A percentile compares a stretch with the other conserved stretches of the same genome.
Conservation (phyloP, 768 basidiomycete genomes). For the Xanthoconium purpureum region DNA sequence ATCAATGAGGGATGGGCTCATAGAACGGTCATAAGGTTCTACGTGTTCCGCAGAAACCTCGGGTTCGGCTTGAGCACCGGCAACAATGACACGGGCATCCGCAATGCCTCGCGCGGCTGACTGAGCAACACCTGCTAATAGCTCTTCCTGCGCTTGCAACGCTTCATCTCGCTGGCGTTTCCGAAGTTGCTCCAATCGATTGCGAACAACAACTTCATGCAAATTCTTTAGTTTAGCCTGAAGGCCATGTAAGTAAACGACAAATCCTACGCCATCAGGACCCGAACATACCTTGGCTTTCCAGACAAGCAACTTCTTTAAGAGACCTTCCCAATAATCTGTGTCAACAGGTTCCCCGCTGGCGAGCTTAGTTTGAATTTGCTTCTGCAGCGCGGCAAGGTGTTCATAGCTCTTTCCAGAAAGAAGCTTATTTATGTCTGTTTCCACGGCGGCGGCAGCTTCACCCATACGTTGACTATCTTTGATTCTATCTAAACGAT, state of each 20-base stretch:
- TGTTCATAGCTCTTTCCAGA: conserved; percentile 86
- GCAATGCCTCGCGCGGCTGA: conserved; percentile 48
- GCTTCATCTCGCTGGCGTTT: conserved; percentile 97
- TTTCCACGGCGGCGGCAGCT: conserved; percentile 78
- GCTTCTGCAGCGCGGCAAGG: conserved; percentile 75
- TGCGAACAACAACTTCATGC: conserved; percentile 95
- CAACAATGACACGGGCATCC: conserved; percentile 35
- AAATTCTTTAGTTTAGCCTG: conserved; percentile 88
- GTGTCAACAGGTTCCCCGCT: conserved; percentile 95
- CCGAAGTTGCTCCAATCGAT: conserved; percentile 92
- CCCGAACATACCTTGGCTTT: conserved; percentile 77
- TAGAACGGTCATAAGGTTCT: conserved; percentile 78
- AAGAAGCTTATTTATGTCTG: conserved; percentile 77
- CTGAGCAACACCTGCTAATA: conserved; percentile 72
- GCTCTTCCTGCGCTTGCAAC: conserved; percentile 87
- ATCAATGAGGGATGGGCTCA: conserved; percentile 81
- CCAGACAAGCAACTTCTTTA: conserved; percentile 92
- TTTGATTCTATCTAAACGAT: conserved; percentile 77
- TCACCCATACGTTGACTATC: conserved; percentile 57
- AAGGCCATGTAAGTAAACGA: conserved; percentile 10
- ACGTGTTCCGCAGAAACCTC: conserved; percentile 51
- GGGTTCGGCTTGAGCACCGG: conserved; percentile 33
- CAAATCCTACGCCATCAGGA: neutral
- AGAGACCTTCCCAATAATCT: conserved; percentile 94
- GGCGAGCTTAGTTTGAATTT: conserved; percentile 82